These are phyloP conservation scores for Anisodus tanguticus DNA, from an alignment of 257 asterid genomes.

Conservation along the genomic window DNA sequence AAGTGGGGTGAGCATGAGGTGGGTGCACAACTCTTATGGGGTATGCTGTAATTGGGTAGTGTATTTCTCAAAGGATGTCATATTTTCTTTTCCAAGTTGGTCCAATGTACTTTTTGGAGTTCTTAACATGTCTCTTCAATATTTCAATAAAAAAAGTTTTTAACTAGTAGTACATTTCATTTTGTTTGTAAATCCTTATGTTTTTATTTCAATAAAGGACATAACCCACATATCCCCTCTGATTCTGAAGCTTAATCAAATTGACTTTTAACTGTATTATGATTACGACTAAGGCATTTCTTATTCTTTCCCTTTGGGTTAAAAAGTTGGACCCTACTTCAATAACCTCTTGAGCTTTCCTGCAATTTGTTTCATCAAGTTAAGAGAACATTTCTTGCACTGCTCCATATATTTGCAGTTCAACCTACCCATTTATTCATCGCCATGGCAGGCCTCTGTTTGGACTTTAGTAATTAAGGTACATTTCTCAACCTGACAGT, in stretches of 20 bases:
- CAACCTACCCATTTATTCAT: slow-evolving; percentile 8
- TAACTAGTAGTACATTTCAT: not conserved
- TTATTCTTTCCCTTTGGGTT: not conserved
- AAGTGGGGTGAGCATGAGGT: slow-evolving; percentile 2
- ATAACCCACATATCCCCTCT: not conserved
- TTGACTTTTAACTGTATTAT: not conserved
- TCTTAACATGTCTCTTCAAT: not conserved
- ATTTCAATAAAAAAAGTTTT: not conserved
- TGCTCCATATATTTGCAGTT: not conserved
- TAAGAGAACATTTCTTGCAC: slow-evolving; percentile 10
- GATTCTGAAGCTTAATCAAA: not conserved
- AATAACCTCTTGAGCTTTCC: slow-evolving; percentile 11
- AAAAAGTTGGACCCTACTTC: not conserved
- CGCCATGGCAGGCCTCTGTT: not conserved
- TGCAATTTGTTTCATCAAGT: slow-evolving; percentile 10
- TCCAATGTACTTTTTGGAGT: slow-evolving; percentile 22
- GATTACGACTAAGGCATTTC: not conserved
- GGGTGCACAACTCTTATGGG: not conserved
- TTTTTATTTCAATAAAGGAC: not conserved
- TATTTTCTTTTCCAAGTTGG: not conserved
- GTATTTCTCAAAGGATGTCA: slow-evolving; percentile 2
- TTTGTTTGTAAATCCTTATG: not conserved
- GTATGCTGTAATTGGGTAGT: not conserved
- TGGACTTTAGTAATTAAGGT: slow-evolving; percentile 1
- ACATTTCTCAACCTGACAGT: slow-evolving; percentile 4